These are phyloP conservation scores for Pestalotiopsis sp. DNA, from an alignment of 2,329 filamentous ascomycete species.

Conservation along the genomic window DNA sequence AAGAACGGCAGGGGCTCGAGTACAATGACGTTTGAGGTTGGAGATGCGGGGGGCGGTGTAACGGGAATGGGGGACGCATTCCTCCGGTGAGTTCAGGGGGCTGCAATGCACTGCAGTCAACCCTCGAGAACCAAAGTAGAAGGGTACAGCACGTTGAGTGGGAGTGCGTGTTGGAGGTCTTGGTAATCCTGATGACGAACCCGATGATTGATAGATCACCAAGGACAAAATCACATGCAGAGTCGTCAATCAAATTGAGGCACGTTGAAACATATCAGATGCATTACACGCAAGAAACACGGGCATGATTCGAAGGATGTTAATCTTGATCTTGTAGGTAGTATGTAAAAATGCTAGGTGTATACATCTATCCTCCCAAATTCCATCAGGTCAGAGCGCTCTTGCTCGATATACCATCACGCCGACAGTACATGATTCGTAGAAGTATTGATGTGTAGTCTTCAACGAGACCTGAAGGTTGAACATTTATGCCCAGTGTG, in stretches of 20 bases:
- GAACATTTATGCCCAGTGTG: not conserved
- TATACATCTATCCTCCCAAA: not conserved
- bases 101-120: not conserved
- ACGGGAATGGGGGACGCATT: not conserved
- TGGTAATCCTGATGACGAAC: not conserved
- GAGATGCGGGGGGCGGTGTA: not conserved
- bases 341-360: not conserved
- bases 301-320: not conserved
- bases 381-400: slow-evolving; percentile 8
- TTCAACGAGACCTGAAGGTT: slow-evolving; percentile 1
- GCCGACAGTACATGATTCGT: slow-evolving; percentile 7
- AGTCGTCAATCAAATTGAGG: not conserved
- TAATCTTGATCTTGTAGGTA: not conserved
- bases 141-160: not conserved
- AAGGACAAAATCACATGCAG: not conserved
- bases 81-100: not conserved
- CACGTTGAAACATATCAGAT: not conserved
- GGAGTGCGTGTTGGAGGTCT: not conserved
- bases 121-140: not conserved
- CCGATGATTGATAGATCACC: not conserved
- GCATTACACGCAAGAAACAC: not conserved
- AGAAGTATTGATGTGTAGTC: not conserved
- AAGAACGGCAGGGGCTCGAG: not conserved
- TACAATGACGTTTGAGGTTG: not conserved
- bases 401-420: slow-evolving; percentile 9